Evolutionary conservation across 345 rosid species (phyloP), one percentile per base, ranked within the genome.

Genomic region (Clausena lansium): DNA sequence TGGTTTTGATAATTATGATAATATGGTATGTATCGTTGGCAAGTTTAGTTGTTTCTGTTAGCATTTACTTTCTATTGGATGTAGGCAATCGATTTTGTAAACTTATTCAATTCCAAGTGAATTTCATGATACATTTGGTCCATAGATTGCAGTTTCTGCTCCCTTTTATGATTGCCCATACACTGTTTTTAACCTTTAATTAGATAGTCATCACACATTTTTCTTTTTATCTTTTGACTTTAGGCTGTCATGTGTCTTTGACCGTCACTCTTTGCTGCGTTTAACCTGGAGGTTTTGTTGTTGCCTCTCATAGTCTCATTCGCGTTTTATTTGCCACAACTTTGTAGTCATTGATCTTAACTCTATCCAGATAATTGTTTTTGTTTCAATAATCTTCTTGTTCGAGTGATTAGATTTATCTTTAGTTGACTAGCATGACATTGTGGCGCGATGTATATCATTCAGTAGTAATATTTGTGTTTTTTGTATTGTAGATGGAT

Each of bases 401-500:
- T 69, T 73, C 13, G 24, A 55, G 54, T 76, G 3, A 22, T n/a
- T 20, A 39, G n/a, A 45, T 13, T 8, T 54, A 13, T 6, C 17
- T 33, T 75, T 75, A 0, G 78, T 30, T 50, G 15, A 35, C 10
- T 39, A 24, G 15, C 50, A 2, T 41, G 20, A 50, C 57, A 61
- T 65, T 13, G 62, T 55, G 70, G 65, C 79, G 41, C 25, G 20
- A 70, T 80, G 71, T 76, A 41, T 74, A 39, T 69, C 45, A 32
- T 38, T 79, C 64, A 73, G 52, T 30, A 59, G 69, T 24, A 70
- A 52, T 79, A 47, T 45, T 73, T 61, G 78, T 77, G 72, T 71
- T 86, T 70, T 45, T 69, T 72, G 68, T 81, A 68, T 83, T 87
- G 89, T 88, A 90, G 92, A 90, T 85, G 93, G 91, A 89, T 90